Percentiles rank a stretch among this genome's conserved stretches.
phyloP scores from a whole-genome alignment of 73 alveolate species.

The Paramecium biaurelia region DNA sequence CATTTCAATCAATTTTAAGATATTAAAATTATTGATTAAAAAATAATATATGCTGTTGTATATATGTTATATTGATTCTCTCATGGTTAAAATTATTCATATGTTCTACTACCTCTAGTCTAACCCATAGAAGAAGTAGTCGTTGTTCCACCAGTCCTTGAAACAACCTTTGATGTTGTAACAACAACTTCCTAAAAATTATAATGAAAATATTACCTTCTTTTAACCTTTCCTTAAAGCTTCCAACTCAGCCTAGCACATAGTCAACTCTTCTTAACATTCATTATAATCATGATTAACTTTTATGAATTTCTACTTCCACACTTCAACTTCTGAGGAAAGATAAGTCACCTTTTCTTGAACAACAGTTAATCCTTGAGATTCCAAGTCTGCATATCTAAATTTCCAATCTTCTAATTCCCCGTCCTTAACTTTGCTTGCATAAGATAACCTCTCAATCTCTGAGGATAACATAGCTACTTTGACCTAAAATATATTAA shows the following conservation, averaged over 20 bases:
- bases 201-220: not conserved
- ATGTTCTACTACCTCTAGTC: not conserved
- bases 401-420: not conserved
- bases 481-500: not conserved
- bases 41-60: not conserved
- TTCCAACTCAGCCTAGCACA: constrained; percentile 29
- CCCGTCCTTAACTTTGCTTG: not conserved
- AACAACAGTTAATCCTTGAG: not conserved
- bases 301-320: not conserved
- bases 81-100: not conserved
- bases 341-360: not conserved
- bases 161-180: not conserved
- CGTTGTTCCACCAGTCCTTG: constrained; percentile 13
- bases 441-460: not conserved
- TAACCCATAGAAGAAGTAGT: not conserved
- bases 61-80: not conserved
- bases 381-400: not conserved
- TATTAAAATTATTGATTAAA: not conserved
- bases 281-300: constrained; percentile 26
- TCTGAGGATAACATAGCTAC: constrained; percentile 1
- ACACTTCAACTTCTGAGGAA: not conserved
- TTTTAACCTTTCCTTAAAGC: not conserved
- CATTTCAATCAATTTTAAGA: not conserved
- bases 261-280: not conserved
- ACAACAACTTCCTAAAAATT: not conserved